These are phyloP conservation scores for Hypoxylon subgilvum DNA, from an alignment of 495 filamentous ascomycete species.

Conservation along the genomic window DNA sequence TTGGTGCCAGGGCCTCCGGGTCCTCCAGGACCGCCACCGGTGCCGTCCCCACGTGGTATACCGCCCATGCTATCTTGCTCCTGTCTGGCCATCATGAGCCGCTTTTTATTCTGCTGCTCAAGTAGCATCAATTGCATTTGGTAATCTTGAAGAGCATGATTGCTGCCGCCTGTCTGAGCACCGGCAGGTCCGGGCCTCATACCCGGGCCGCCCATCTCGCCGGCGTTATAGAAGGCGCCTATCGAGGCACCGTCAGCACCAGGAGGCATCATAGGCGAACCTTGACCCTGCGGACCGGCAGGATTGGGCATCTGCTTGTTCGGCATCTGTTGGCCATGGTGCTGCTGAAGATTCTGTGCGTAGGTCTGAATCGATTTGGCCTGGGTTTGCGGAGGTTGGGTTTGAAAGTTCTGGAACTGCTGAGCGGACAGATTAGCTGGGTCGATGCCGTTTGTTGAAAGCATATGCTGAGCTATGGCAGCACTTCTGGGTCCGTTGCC, in stretches of 20 bases:
- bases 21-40: slow-evolving; percentile 61
- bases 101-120: slow-evolving; percentile 98
- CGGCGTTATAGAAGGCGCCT: slow-evolving; percentile 69
- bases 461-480: slow-evolving; percentile 63
- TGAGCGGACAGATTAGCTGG: slow-evolving; percentile 72
- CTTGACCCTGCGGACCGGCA: slow-evolving; percentile 64
- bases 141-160: slow-evolving; percentile 96
- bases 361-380: slow-evolving; percentile 85
- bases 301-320: slow-evolving; percentile 65
- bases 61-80: slow-evolving; percentile 81
- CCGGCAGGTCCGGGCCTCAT: slow-evolving; percentile 64
- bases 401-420: slow-evolving; percentile 76
- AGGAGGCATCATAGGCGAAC: slow-evolving; percentile 77
- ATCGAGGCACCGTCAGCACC: slow-evolving; percentile 70
- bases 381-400: slow-evolving; percentile 65
- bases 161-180: slow-evolving; percentile 67
- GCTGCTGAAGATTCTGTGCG: slow-evolving; percentile 79
- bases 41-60: slow-evolving; percentile 60
- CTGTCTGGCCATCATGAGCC: slow-evolving; percentile 94
- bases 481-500: slow-evolving; percentile 58
- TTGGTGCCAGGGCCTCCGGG: slow-evolving; percentile 59
- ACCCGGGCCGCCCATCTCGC: slow-evolving; percentile 54
- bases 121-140: slow-evolving; percentile 99
- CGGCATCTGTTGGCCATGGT: slow-evolving; percentile 79
- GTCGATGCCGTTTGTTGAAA: slow-evolving; percentile 79